phyloP scores from a whole-genome alignment of 768 basidiomycete genomes.

The Boletus vinaceobasis region DNA sequence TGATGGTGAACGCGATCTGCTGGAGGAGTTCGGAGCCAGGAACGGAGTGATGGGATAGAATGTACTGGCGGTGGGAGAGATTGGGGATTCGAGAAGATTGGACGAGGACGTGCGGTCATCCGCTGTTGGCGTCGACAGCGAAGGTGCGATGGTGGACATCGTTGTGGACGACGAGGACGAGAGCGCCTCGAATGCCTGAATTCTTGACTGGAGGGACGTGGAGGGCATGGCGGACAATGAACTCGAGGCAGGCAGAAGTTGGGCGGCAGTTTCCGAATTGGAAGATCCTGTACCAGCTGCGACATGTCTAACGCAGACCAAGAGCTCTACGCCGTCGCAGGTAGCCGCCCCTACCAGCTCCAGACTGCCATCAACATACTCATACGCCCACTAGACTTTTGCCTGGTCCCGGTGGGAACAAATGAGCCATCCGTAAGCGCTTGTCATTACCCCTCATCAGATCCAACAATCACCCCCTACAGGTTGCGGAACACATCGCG shows the following conservation, averaged over 20 bases:
- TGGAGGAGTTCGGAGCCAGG: conserved; percentile 24
- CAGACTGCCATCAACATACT: neutral
- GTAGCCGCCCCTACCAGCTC: conserved; percentile 31
- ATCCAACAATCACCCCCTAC: neutral
- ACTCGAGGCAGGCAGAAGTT: neutral
- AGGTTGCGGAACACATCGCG: conserved; percentile 78
- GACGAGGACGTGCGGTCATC: conserved; percentile 4
- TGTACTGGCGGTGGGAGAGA: conserved; percentile 44
- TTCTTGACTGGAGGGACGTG: conserved; percentile 52
- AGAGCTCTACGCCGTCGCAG: conserved; percentile 78
- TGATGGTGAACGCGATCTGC: conserved; percentile 41
- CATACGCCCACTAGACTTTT: conserved; percentile 59
- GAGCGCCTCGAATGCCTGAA: conserved; percentile 63
- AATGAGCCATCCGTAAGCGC: conserved; percentile 62
- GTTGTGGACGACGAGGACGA: conserved; percentile 29
- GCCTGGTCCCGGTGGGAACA: conserved; percentile 84
- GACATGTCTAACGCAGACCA: conserved; percentile 15
- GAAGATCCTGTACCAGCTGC: neutral
- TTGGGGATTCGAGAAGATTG: conserved; percentile 46
- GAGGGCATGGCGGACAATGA: conserved; percentile 37
- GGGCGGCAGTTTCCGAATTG: neutral
- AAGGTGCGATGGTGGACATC: conserved; percentile 6
- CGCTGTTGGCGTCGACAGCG: conserved; percentile 5
- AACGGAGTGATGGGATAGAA: conserved; percentile 42
- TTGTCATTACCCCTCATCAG: conserved; percentile 1